Base-by-base conservation (phyloP, 164 flowering plant genomes). In the Vitis cinerea region DNA sequence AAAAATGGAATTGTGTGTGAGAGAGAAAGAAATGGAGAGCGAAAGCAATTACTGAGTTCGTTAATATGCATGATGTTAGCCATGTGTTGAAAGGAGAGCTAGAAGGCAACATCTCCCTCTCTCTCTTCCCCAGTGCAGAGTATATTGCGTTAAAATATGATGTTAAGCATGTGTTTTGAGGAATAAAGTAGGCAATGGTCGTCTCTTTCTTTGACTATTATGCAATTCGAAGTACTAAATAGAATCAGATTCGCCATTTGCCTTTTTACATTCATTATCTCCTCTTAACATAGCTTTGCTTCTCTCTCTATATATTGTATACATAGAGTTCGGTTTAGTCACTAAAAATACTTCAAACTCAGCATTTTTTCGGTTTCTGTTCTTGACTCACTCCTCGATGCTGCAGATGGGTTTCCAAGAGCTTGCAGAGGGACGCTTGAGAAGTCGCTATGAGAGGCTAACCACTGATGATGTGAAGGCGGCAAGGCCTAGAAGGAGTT, bases 391-490 rank as follows among this genome's bases (percentile, higher is more conserved):
- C 48, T 63, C 49, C 54, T 53, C 55, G 56, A 17, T 71, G 48
- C 30, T 59, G 64, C 59, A 51, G 14, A 76, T 76, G 82, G 80
- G 78, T 12, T 58, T 81, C n/a, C 72, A 67, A 27, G 72, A 59
- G 15, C 23, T 64, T 50, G 66, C 56, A 11, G 64, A 55, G 55
- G 50, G 80, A 50, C 63, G 63, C 2, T 16, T 23, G 50, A 72
- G 75, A 53, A 61, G 66, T 27, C 77, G 69, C 27, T 84, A 83
- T 53, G 71, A 80, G 78, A 84, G 65, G 78, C 83, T 86, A 10
- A 70, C 1, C 3, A 27, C 47, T 4, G 59, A 10, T 3, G 67
- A 60, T 47, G 79, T 54, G 48, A 66, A 56, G 57, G 70, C 49
- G 29, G 63, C 50, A 8, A 74, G 71, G 67, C 64, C 74, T 3